These are phyloP conservation scores for Phlegmacium glaucopus DNA, from an alignment of 768 basidiomycete species.

Conservation along the genomic window DNA sequence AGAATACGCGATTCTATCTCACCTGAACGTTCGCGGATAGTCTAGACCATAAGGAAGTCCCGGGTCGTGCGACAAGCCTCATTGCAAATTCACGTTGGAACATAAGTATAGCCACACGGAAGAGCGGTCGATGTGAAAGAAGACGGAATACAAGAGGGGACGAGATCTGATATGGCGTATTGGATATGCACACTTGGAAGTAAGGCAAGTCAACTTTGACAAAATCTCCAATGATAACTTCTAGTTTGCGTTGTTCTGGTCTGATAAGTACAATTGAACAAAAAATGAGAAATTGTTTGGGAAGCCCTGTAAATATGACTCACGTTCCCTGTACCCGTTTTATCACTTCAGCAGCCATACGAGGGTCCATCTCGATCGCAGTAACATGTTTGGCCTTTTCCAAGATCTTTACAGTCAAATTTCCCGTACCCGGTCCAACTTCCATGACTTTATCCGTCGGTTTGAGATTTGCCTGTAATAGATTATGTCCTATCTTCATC, in stretches of 20 bases:
- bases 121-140: slow-evolving; percentile 92
- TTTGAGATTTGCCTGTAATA: slow-evolving; percentile 80
- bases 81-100: slow-evolving; percentile 99
- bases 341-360: slow-evolving; percentile 97
- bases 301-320: too few species aligned
- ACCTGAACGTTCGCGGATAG: slow-evolving; percentile 92
- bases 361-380: slow-evolving; percentile 96
- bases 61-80: slow-evolving; percentile 83
- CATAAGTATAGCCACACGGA: slow-evolving; percentile 96
- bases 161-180: slow-evolving; percentile 99
- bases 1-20: slow-evolving; percentile 5
- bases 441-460: slow-evolving; percentile 96
- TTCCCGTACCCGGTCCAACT: slow-evolving; percentile 97
- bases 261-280: slow-evolving; percentile 50
- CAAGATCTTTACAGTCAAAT: slow-evolving; percentile 89
- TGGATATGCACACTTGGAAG: slow-evolving; percentile 99
- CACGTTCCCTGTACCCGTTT: slow-evolving; percentile 98
- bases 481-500: neutral
- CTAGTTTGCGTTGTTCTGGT: slow-evolving; percentile 92
- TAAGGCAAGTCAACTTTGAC: slow-evolving; percentile 98
- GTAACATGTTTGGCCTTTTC: slow-evolving; percentile 92
- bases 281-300: too few species aligned
- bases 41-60: slow-evolving; percentile 86
- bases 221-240: slow-evolving; percentile 96
- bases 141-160: slow-evolving; percentile 96